Conservation (phyloP, 495 filamentous ascomycete species). For the Tuber umbilicatum region DNA sequence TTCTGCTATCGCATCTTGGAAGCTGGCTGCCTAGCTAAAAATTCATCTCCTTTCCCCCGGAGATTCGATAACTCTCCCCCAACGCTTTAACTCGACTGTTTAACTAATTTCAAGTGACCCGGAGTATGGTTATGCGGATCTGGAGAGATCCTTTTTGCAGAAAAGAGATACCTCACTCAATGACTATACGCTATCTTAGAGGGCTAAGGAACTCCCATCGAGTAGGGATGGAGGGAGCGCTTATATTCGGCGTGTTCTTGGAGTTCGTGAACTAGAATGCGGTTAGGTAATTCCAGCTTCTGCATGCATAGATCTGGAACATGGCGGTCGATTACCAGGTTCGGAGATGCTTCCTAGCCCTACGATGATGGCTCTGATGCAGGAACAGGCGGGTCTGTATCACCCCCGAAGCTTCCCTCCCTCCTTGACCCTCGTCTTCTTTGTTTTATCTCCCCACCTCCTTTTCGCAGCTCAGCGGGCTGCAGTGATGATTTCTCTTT, state of each 20-base stretch:
- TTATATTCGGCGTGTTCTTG: neutral
- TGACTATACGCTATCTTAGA: neutral
- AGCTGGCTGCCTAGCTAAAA: neutral
- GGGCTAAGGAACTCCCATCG: neutral
- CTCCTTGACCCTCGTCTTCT: neutral
- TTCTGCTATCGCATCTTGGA: neutral
- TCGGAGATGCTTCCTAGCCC: constrained; percentile 2
- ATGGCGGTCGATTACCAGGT: constrained; percentile 1
- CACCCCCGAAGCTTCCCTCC: neutral
- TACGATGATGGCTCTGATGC: neutral
- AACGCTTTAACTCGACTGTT: neutral
- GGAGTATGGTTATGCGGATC: neutral
- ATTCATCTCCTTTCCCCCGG: neutral
- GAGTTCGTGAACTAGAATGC: neutral
- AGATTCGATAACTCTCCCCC: neutral
- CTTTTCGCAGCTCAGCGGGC: neutral
- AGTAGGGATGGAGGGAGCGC: neutral
- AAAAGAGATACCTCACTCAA: neutral
- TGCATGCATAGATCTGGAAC: neutral
- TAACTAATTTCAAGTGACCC: neutral
- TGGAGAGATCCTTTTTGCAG: neutral
- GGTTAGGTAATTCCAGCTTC: neutral
- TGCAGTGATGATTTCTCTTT: neutral
- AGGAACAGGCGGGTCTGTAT: neutral
- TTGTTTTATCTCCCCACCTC: neutral